Evolutionary conservation across 495 filamentous ascomycete species (phyloP).

Genomic region (Annulohypoxylon stygium): DNA sequence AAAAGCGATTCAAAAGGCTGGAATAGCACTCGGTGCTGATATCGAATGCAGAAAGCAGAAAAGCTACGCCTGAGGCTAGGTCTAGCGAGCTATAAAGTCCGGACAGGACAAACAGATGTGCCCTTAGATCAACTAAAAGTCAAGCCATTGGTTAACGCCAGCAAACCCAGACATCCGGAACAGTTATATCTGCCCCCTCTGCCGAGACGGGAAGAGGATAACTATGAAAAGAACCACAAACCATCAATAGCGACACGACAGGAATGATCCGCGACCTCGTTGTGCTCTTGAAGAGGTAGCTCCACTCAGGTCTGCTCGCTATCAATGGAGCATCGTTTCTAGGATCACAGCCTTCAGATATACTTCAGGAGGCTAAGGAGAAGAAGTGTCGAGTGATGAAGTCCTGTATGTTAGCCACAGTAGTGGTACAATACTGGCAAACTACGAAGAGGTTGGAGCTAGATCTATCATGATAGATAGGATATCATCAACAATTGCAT

Average conservation of each 20-base stretch:
- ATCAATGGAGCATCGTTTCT: background rate
- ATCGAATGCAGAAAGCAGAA: slow-evolving; percentile 58
- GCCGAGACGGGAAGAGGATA: slow-evolving; percentile 27
- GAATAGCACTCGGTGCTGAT: slow-evolving; percentile 13
- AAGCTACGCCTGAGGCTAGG: slow-evolving; percentile 64
- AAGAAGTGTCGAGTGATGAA: background rate
- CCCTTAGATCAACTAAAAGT: slow-evolving; percentile 59
- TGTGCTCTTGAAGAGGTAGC: background rate
- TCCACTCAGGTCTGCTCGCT: background rate
- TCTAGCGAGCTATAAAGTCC: slow-evolving; percentile 67
- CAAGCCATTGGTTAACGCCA: slow-evolving; percentile 31
- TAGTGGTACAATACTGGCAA: background rate
- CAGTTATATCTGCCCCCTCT: slow-evolving; percentile 17
- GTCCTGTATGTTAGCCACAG: background rate
- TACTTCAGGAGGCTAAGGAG: background rate
- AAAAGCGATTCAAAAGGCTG: background rate
- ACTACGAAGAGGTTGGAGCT: background rate
- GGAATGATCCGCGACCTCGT: background rate
- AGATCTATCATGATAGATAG: background rate
- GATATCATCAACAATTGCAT: background rate
- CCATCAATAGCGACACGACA: slow-evolving; percentile 35
- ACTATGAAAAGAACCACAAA: slow-evolving; percentile 34
- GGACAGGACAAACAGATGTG: slow-evolving; percentile 64
- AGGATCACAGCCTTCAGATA: background rate
- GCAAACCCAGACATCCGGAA: background rate